Evolutionary conservation across 306 rosid species (phyloP).

Genomic region (Cucurbita ficifolia): DNA sequence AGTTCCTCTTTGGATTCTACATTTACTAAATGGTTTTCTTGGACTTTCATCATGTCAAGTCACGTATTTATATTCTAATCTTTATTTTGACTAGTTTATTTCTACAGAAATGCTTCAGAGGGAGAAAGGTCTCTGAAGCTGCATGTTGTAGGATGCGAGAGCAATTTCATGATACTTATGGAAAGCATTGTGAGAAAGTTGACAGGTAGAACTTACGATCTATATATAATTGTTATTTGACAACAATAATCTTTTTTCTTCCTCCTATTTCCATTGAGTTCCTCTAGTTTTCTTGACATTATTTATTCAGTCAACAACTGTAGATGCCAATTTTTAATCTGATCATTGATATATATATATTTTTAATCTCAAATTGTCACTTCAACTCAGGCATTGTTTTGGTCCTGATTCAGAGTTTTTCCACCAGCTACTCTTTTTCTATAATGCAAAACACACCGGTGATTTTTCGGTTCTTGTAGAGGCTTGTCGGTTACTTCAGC

Average conservation of each 20-base stretch:
- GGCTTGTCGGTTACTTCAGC: slow-evolving; percentile 56
- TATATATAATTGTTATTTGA: neutral
- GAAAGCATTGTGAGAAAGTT: slow-evolving; percentile 46
- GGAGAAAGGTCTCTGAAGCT: slow-evolving; percentile 49
- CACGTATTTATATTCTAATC: neutral
- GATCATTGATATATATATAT: neutral
- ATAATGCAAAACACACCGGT: slow-evolving; percentile 33
- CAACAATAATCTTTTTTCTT: neutral
- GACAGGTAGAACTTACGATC: slow-evolving; percentile 46
- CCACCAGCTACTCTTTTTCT: slow-evolving; percentile 76
- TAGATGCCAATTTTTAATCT: neutral
- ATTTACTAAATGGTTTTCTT: neutral
- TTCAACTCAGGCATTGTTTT: slow-evolving; percentile 66
- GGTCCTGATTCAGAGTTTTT: slow-evolving; percentile 79
- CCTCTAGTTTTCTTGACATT: neutral
- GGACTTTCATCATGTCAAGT: neutral
- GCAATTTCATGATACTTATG: slow-evolving; percentile 40
- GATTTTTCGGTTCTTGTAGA: slow-evolving; percentile 67
- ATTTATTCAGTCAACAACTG: slow-evolving; percentile 5
- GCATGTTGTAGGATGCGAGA: slow-evolving; percentile 56
- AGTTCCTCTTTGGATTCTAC: neutral
- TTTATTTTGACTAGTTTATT: slow-evolving; percentile 31
- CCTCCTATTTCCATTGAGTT: neutral
- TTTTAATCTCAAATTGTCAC: slow-evolving; percentile 2
- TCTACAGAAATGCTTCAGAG: slow-evolving; percentile 98